Conservation (phyloP, 495 filamentous ascomycete species). For the Aspergillus bridgeri region DNA sequence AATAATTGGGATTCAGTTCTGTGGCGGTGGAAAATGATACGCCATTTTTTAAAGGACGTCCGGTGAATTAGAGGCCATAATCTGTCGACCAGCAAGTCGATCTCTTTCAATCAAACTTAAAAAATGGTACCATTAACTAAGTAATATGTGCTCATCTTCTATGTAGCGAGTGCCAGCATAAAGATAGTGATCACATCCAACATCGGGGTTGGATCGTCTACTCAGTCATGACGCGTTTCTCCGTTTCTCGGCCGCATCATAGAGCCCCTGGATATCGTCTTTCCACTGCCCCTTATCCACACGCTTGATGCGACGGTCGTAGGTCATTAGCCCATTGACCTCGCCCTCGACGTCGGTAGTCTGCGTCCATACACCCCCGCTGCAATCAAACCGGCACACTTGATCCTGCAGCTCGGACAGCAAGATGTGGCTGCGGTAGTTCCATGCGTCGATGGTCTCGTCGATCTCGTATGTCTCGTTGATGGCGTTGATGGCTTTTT, state of each 20-base stretch:
- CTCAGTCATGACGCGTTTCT: neutral
- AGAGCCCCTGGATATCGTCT: conserved; percentile 55
- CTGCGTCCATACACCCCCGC: conserved; percentile 60
- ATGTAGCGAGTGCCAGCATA: neutral
- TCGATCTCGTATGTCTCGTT: conserved; percentile 66
- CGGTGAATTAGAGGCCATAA: too few relatives aligned
- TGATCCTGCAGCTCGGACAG: conserved; percentile 58
- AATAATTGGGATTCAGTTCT: too few relatives aligned
- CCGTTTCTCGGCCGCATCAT: conserved; percentile 43
- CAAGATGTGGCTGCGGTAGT: conserved; percentile 55
- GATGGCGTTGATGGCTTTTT: conserved; percentile 52
- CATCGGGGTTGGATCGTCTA: neutral
- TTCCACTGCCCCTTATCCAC: conserved; percentile 57
- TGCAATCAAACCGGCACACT: conserved; percentile 53
- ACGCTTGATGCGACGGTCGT: conserved; percentile 56
- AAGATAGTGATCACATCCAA: neutral
- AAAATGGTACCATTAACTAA: neutral
- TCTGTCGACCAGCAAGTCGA: too few relatives aligned
- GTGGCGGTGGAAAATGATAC: too few relatives aligned
- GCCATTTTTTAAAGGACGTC: too few relatives aligned
- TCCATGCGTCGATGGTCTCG: conserved; percentile 54
- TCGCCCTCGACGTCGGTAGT: conserved; percentile 74
- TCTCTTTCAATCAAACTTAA: too few relatives aligned
- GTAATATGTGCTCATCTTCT: neutral
- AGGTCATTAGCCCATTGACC: conserved; percentile 66